A percentile compares a stretch with the other conserved stretches of the same genome.
These are phyloP conservation scores for Setaria italica DNA, from an alignment of 202 grass and related monocot genomes.

Conservation along the genomic window DNA sequence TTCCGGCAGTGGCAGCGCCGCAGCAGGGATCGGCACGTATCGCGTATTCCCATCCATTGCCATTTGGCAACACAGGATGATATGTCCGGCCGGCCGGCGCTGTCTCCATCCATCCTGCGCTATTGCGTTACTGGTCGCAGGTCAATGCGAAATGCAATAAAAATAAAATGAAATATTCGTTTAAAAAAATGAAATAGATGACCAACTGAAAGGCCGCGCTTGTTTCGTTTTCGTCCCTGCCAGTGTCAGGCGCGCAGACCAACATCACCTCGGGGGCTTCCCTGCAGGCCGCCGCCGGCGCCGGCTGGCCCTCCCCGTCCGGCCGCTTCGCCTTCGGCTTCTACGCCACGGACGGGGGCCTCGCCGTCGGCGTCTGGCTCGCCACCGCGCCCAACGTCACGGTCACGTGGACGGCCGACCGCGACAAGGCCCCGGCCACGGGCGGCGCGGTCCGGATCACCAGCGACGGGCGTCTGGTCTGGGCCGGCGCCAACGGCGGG, in stretches of 20 bases:
- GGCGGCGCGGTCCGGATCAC: slow-evolving; percentile 26
- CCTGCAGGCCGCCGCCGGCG: slow-evolving; percentile 12
- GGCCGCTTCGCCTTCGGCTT: slow-evolving; percentile 55
- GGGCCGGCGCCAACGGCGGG: background rate
- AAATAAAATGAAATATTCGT: no score
- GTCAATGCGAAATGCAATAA: no score
- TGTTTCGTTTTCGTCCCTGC: no score
- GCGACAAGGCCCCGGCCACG: slow-evolving; percentile 27
- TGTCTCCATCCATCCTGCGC: no score
- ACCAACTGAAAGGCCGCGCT: no score
- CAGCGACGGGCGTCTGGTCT: slow-evolving; percentile 30
- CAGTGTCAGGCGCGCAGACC: background rate
- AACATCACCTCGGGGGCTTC: slow-evolving; percentile 34
- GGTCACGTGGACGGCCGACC: slow-evolving; percentile 51
- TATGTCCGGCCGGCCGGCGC: no score
- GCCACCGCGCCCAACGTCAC: slow-evolving; percentile 29
- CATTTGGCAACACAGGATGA: no score
- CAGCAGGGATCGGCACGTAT: no score
- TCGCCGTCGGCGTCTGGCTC: slow-evolving; percentile 54
- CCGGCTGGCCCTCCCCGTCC: slow-evolving; percentile 44
- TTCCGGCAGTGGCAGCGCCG: no score
- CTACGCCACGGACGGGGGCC: slow-evolving; percentile 47
- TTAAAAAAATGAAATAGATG: no score
- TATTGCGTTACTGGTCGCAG: no score
- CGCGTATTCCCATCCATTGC: no score